phyloP scores from a whole-genome alignment of 2,329 filamentous ascomycete species.

The Fusarium begoniae region DNA sequence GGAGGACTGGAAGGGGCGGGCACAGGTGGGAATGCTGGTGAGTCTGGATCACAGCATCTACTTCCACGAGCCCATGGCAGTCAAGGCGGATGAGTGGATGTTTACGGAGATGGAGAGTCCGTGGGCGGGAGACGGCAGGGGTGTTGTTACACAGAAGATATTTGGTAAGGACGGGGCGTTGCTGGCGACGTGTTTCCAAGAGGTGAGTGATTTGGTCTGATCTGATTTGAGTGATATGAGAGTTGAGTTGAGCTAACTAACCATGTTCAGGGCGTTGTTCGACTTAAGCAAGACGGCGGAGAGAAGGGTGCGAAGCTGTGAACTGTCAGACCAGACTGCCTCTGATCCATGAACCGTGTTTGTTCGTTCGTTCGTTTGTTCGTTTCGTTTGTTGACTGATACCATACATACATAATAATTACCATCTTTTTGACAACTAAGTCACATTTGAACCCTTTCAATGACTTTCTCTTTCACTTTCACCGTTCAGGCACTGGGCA shows the following conservation, averaged over 20 bases:
- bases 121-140: constrained; percentile 81
- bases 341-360: not conserved
- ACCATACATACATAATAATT: constrained; percentile 12
- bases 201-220: constrained; percentile 58
- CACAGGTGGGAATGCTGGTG: constrained; percentile 84
- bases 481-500: not conserved
- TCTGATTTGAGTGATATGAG: not conserved
- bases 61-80: constrained; percentile 68
- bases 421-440: not conserved
- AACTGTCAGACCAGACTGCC: not conserved
- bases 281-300: constrained; percentile 55
- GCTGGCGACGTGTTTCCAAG: constrained; percentile 82
- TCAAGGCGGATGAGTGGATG: constrained; percentile 78
- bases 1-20: constrained; percentile 60
- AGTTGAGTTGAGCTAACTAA: constrained; percentile 39
- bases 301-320: constrained; percentile 49
- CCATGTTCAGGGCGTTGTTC: constrained; percentile 57
- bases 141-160: constrained; percentile 79
- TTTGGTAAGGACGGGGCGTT: constrained; percentile 76
- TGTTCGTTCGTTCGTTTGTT: not conserved
- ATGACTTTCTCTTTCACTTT: not conserved
- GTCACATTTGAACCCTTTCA: not conserved
- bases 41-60: constrained; percentile 80
- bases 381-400: constrained; percentile 3
- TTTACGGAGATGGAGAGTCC: constrained; percentile 82